Evolutionary conservation across 2,329 filamentous ascomycete genomes (phyloP).

Genomic region (Cladosporium sp.): DNA sequence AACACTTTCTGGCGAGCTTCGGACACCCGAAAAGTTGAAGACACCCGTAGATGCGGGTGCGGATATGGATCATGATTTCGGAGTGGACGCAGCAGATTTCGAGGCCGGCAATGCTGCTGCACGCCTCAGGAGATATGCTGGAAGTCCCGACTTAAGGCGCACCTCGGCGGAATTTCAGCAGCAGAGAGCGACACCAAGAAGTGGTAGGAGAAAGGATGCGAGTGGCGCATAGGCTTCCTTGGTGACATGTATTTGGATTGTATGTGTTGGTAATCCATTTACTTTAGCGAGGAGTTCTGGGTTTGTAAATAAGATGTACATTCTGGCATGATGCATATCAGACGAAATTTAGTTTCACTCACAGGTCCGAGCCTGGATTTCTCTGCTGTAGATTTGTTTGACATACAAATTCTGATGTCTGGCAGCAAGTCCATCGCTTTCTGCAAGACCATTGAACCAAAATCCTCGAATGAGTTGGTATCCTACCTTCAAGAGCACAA

Average conservation of each 20-base stretch:
- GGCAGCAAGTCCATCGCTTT: too few relatives aligned
- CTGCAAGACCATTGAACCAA: too few relatives aligned
- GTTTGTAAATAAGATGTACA: not conserved
- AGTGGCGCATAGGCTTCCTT: not conserved
- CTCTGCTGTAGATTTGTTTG: too few relatives aligned
- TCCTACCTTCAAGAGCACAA: too few relatives aligned
- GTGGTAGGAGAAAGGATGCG: not conserved
- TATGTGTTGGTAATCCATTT: not conserved
- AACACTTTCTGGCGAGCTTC: not conserved
- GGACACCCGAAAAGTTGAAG: conserved; percentile 15
- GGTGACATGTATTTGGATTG: not conserved
- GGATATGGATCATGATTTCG: conserved; percentile 15
- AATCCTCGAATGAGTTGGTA: too few relatives aligned
- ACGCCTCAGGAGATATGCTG: conserved; percentile 6
- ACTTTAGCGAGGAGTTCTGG: conserved; percentile 1
- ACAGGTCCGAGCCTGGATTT: too few relatives aligned
- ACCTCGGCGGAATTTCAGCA: not conserved
- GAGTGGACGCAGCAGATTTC: conserved; percentile 14
- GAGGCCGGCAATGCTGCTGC: conserved; percentile 2
- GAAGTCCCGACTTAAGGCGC: conserved; percentile 10
- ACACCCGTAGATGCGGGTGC: conserved; percentile 3
- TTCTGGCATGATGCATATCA: too few relatives aligned
- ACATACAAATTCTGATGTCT: too few relatives aligned
- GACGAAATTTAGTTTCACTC: too few relatives aligned
- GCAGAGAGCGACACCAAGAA: conserved; percentile 11